phyloP scores from a whole-genome alignment of 2,329 filamentous ascomycete species.

The Fusarium pseudograminearum region DNA sequence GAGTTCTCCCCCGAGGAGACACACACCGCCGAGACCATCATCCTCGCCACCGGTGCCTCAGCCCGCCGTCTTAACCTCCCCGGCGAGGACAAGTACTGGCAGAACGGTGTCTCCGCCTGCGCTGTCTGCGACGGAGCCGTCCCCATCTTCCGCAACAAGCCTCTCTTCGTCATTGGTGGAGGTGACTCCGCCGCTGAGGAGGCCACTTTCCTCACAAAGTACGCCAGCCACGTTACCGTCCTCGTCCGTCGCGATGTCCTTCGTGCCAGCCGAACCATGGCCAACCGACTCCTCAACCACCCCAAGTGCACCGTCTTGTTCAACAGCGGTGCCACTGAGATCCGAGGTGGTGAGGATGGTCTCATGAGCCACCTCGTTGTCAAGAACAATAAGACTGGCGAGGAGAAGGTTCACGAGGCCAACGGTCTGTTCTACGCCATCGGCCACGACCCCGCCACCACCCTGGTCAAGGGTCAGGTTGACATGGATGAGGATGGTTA shows the following conservation, averaged over 20 bases:
- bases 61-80: constrained; percentile 84
- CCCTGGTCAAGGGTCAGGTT: constrained; percentile 90
- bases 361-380: constrained; percentile 90
- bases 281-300: constrained; percentile 81
- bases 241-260: constrained; percentile 89
- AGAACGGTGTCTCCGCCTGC: constrained; percentile 94
- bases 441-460: constrained; percentile 92
- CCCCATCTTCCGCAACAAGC: constrained; percentile 97
- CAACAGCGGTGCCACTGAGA: constrained; percentile 84
- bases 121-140: constrained; percentile 97
- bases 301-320: constrained; percentile 92
- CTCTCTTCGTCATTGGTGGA: constrained; percentile 93
- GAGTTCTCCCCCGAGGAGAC: constrained; percentile 87
- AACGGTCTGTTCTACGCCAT: constrained; percentile 98
- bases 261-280: constrained; percentile 92
- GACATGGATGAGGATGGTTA: constrained; percentile 92
- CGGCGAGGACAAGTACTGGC: constrained; percentile 97
- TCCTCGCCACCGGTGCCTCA: constrained; percentile 95
- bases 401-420: constrained; percentile 85
- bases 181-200: constrained; percentile 98
- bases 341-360: constrained; percentile 85
- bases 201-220: constrained; percentile 97
- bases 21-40: constrained; percentile 90
- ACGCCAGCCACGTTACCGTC: constrained; percentile 93
- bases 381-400: constrained; percentile 80